Evolutionary conservation across 352 stramenopile species (phyloP).

Genomic region (Globisporangium uncinulatum): DNA sequence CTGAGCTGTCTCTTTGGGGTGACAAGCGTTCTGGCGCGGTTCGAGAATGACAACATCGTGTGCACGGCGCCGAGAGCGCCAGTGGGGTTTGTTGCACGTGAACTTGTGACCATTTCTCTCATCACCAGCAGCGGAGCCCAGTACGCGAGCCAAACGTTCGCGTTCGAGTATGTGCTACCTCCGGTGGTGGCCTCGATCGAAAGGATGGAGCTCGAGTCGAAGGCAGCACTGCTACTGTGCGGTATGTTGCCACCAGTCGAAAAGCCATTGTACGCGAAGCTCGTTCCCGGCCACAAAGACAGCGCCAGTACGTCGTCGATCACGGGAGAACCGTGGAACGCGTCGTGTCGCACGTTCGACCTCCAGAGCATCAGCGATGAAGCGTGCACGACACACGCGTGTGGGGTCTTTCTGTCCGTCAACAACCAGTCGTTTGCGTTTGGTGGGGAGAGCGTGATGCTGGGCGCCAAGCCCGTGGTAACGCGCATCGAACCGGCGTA

Average conservation of each 20-base stretch:
- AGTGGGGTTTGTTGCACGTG: neutral
- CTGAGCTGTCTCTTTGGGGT: constrained; percentile 34
- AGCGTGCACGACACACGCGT: constrained; percentile 8
- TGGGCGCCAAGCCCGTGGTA: constrained; percentile 14
- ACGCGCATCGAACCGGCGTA: constrained; percentile 14
- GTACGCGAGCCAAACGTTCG: constrained; percentile 25
- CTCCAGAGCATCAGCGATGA: neutral
- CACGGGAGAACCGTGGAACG: constrained; percentile 2
- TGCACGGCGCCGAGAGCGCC: constrained; percentile 21
- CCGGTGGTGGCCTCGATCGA: constrained; percentile 22
- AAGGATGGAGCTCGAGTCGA: constrained; percentile 4
- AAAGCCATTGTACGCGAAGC: constrained; percentile 2
- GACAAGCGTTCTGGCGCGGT: constrained; percentile 11
- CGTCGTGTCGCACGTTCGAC: constrained; percentile 8
- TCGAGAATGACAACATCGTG: constrained; percentile 18
- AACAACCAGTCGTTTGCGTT: constrained; percentile 32
- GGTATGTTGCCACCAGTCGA: neutral
- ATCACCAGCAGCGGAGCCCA: constrained; percentile 2
- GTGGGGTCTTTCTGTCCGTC: constrained; percentile 30
- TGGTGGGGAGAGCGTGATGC: constrained; percentile 18
- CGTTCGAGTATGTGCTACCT: constrained; percentile 22
- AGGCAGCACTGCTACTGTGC: constrained; percentile 8
- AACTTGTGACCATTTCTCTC: constrained; percentile 26
- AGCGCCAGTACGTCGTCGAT: neutral
- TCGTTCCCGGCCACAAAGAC: neutral